Base-by-base conservation (phyloP, 257 asterid genomes). In the Solanum chmielewskii region DNA sequence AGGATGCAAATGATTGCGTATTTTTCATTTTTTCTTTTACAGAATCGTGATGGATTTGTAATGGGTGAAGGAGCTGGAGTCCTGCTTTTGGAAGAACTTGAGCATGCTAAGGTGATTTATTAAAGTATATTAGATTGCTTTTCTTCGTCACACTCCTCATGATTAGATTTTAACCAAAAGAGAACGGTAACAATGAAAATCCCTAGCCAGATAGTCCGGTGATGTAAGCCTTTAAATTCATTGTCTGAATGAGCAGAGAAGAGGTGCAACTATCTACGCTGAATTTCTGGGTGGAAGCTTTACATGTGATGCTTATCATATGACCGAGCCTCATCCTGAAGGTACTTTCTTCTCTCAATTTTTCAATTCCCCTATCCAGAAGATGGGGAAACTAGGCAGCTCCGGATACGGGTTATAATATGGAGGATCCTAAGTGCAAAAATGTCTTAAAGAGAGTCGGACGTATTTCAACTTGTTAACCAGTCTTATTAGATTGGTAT, bases 31-130 rank as follows among this genome's bases (percentile, higher is more conserved):
- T 83, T 62, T 59, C 27, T 45, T 87, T 81, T 41, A 78, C 88
- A 92, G 93, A 71, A 88, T 27, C 84, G 93, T 13, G 93, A 92
- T 83, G 93, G 93, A 83, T 89, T 92, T 88, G 93, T 91, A 21
- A 84, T 92, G 90, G 94, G 93, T 69, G 94, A 92, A 89, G 93
- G 94, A 52, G 92, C 93, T 12, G 93, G 93, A 6, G 93, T 92
- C 47, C 91, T 92, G 31, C 93, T 92, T 23, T 59, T 92, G 37
- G 93, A 92, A 89, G 92, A 92, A 89, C 88, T 89, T 14, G 93
- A 91, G 88, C 95, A 91, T 83, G 93, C 93, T 2, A 88, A 84
- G 92, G 93, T 91, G 41, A 4, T 84, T 12, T 16, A 49, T 47
- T 25, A 75, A 75, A 86, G 62, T 33, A 64, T 84, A 64, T 41